A percentile compares a stretch with the other conserved stretches of the same genome.
Evolutionary conservation across 768 basidiomycete genomes (phyloP).

Genomic region (Mycena vulgaris): DNA sequence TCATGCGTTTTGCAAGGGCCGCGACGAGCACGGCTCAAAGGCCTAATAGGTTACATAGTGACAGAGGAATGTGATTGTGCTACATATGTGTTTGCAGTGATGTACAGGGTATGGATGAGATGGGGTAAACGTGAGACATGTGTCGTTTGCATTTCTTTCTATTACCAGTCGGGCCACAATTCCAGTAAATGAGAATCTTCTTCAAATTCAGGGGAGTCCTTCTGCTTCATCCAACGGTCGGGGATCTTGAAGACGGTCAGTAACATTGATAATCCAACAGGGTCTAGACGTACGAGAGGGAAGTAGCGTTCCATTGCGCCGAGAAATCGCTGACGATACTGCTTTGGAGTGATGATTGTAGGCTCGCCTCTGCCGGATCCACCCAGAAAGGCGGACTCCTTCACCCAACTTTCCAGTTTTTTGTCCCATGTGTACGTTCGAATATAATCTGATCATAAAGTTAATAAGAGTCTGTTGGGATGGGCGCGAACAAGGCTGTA

Average conservation of each 20-base stretch:
- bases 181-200: constrained; percentile 76
- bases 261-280: neutral
- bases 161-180: constrained; percentile 77
- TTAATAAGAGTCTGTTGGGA: neutral
- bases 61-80: neutral
- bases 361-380: constrained; percentile 90
- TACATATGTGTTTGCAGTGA: constrained; percentile 14
- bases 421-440: constrained; percentile 99
- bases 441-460: constrained; percentile 79
- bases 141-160: neutral
- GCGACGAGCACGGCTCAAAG: no score
- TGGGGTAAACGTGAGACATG: constrained; percentile 18
- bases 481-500: constrained; percentile 56
- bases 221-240: constrained; percentile 93
- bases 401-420: constrained; percentile 98
- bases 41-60: no score
- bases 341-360: constrained; percentile 96
- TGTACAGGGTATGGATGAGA: neutral
- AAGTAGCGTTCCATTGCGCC: constrained; percentile 94
- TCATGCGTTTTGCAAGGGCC: no score
- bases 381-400: constrained; percentile 93
- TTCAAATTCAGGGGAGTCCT: constrained; percentile 74
- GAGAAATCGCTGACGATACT: constrained; percentile 91
- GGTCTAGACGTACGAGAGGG: constrained; percentile 71
- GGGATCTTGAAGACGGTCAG: constrained; percentile 69